Evolutionary conservation across 805 yeast genomes (phyloP), one percentile per base, ranked within the genome.

Genomic region (Saccharomycopsis sp.): DNA sequence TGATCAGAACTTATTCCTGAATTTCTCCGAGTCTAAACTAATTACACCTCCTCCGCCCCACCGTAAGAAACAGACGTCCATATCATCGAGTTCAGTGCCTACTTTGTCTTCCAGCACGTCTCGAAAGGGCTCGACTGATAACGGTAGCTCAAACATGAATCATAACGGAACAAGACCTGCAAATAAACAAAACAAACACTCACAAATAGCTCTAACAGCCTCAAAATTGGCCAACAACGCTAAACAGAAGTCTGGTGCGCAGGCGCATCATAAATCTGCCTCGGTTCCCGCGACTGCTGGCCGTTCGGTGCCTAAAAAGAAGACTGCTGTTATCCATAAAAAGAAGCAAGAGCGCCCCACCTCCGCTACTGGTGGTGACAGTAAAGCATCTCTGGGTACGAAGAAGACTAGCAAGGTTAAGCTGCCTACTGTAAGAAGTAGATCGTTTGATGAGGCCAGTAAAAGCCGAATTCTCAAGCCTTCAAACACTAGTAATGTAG

Each of bases 1-100:
- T 14, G 9, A 38, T 9, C 25, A 47, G 8, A 51, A 54, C 20
- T 49, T 57, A 5, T 62, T 62, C 42, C 47, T 25, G 20, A 63
- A 60, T 22, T 62, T 62, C 50, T 58, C 63, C 47, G 52, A 53
- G 23, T 29, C 38, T 12, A 29, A 29, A 35, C 22, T 53, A n/a
- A 12, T 14, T 23, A 41, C 12, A 41, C 22, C 41, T 14, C 35
- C 35, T 29, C 22, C 54, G 7, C 22, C 54, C 19, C 35, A 52
- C n/a, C 19, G 25, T 5, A n/a, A 17, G 22, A 34, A 20, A 15
- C 54, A 14, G 9, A 7, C 25, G 23, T n/a, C n/a, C 19, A 20
- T 19, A n/a, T 20, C 17, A 19, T 20, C 23, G 53, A 52, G 34
- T 17, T 17, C 41, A 29, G 25, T 20, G n/a, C n/a, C n/a, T n/a